A percentile compares a stretch with the other conserved stretches of the same genome.
These are phyloP conservation scores for Alnus glutinosa DNA, from an alignment of 306 rosid species.

Conservation along the genomic window DNA sequence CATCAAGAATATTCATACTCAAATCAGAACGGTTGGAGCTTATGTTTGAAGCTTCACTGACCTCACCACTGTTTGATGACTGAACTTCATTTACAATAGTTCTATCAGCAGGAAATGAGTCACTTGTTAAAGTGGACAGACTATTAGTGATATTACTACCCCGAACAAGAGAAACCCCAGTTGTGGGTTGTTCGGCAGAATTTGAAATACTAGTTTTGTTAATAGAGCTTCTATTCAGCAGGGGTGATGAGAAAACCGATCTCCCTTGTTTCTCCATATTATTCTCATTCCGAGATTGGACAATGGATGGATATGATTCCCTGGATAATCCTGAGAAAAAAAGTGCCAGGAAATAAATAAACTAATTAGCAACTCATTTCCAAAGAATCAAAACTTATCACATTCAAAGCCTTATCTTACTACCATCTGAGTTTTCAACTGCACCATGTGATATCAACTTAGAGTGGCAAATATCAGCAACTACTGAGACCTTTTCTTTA, in stretches of 20 bases:
- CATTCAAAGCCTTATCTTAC: constrained; percentile 42
- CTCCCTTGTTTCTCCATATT: constrained; percentile 41
- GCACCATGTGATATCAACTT: constrained; percentile 49
- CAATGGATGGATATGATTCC: constrained; percentile 35
- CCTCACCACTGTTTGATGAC: constrained; percentile 45
- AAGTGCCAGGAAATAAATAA: constrained; percentile 16
- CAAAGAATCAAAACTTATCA: constrained; percentile 20
- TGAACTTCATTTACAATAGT: constrained; percentile 46
- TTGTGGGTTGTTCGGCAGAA: constrained; percentile 37
- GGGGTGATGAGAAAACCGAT: constrained; percentile 40
- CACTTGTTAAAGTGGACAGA: constrained; percentile 38
- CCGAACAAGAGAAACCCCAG: constrained; percentile 33
- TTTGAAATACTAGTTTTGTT: constrained; percentile 37
- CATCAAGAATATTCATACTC: constrained; percentile 61
- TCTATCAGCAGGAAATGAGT: constrained; percentile 44
- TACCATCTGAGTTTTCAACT: constrained; percentile 48
- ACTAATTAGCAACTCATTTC: constrained; percentile 20
- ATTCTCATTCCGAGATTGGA: constrained; percentile 39
- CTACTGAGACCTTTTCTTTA: constrained; percentile 50
- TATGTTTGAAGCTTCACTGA: constrained; percentile 50
- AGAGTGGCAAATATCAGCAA: constrained; percentile 41
- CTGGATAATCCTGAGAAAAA: constrained; percentile 35
- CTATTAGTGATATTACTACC: constrained; percentile 31
- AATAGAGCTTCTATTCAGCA: constrained; percentile 34
- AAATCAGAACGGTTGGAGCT: constrained; percentile 59